phyloP scores from a whole-genome alignment of 1,284 basidiomycete species.

The Rhodotorula sp. region DNA sequence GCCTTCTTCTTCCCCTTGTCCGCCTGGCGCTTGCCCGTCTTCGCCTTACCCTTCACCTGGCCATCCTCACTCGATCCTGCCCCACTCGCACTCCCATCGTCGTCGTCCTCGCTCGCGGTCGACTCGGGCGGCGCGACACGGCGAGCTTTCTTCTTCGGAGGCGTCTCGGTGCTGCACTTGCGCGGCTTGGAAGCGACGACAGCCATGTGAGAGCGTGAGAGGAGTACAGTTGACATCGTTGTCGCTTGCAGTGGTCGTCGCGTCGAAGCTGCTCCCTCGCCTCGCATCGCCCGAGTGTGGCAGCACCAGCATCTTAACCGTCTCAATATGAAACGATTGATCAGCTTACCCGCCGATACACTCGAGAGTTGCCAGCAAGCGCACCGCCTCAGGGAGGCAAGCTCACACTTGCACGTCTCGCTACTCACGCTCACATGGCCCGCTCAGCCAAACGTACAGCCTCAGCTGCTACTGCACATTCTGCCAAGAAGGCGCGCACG shows the following conservation, averaged over 20 bases:
- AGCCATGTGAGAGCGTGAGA: background rate
- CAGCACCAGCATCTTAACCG: no score
- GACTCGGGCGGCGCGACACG: background rate
- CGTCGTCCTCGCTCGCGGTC: background rate
- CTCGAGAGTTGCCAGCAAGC: no score
- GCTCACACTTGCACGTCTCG: background rate
- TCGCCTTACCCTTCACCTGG: background rate
- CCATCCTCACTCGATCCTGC: background rate
- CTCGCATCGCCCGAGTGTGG: no score
- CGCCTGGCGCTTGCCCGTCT: background rate
- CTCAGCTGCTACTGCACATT: background rate
- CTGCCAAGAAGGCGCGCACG: conserved; percentile 13
- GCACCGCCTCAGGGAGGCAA: background rate
- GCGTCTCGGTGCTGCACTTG: background rate
- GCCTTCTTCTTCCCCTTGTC: conserved; percentile 10
- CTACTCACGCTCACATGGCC: conserved; percentile 1
- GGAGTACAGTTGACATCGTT: background rate
- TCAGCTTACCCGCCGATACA: no score
- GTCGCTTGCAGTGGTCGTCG: no score
- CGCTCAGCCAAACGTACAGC: background rate
- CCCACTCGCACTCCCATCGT: background rate
- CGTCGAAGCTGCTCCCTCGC: no score
- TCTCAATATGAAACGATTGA: no score
- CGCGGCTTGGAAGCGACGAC: background rate
- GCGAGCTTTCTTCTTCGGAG: background rate